Evolutionary conservation across 805 yeast species (phyloP).

Genomic region (Candida krabiensis): DNA sequence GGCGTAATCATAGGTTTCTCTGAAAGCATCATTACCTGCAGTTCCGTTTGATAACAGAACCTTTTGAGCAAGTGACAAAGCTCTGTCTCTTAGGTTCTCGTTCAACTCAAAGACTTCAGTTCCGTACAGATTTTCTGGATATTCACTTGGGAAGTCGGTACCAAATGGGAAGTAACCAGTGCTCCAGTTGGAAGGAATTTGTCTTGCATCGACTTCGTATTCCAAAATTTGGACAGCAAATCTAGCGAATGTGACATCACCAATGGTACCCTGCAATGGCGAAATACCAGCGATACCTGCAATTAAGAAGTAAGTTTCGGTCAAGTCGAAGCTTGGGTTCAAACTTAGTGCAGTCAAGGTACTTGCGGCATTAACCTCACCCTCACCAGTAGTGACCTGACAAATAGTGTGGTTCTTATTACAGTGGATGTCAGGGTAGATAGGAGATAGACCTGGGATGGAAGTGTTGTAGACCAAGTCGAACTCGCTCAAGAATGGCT

Average conservation of each 20-base stretch:
- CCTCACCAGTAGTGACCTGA: conserved; percentile 68
- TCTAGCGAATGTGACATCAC: conserved; percentile 59
- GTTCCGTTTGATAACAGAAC: conserved; percentile 48
- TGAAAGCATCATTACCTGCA: conserved; percentile 41
- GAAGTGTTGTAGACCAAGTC: conserved; percentile 54
- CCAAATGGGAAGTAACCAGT: conserved; percentile 61
- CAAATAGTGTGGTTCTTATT: conserved; percentile 52
- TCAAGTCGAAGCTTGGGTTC: conserved; percentile 54
- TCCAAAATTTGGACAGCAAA: conserved; percentile 63
- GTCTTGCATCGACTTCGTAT: conserved; percentile 55
- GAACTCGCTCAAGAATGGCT: conserved; percentile 50
- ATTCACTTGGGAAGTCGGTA: conserved; percentile 45
- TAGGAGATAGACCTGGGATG: conserved; percentile 65
- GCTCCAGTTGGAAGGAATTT: conserved; percentile 53
- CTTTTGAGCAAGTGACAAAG: conserved; percentile 49
- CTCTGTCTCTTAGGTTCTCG: conserved; percentile 57
- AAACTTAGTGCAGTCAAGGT: conserved; percentile 54
- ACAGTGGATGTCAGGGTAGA: conserved; percentile 58
- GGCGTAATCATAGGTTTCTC: conserved; percentile 46
- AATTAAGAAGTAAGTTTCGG: conserved; percentile 58
- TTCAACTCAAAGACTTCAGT: conserved; percentile 66
- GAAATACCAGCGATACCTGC: conserved; percentile 70
- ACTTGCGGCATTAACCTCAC: conserved; percentile 66
- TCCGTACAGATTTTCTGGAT: conserved; percentile 59
- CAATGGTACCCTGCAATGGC: conserved; percentile 55